Conservation (phyloP, 106 monocot species). For the Apostasia ramifera region DNA sequence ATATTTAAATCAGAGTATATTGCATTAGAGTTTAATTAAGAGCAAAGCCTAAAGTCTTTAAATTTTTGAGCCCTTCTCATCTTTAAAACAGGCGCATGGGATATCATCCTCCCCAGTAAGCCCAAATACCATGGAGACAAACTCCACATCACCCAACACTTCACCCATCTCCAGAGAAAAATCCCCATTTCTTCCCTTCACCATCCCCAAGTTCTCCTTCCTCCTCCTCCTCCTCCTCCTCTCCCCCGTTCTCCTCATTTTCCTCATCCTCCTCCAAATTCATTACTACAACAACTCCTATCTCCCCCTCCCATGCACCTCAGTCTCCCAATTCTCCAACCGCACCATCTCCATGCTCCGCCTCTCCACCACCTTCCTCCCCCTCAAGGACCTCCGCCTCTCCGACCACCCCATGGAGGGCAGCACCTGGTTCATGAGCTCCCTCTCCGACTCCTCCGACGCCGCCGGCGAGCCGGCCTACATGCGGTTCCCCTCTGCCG, state of each 20-base stretch:
- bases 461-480: slow-evolving; percentile 4
- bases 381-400: slow-evolving; percentile 35
- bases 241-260: neutral
- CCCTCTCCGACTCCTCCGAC: slow-evolving; percentile 9
- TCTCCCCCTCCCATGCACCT: neutral
- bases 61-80: too few species aligned
- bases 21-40: too few species aligned
- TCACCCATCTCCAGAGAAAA: too few species aligned
- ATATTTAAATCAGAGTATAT: too few species aligned
- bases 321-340: neutral
- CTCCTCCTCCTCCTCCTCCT: neutral
- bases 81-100: too few species aligned
- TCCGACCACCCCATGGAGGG: slow-evolving; percentile 9
- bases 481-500: slow-evolving; percentile 11
- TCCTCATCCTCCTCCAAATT: neutral
- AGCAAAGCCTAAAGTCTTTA: too few species aligned
- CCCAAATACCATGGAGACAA: too few species aligned
- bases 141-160: too few species aligned
- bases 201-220: neutral
- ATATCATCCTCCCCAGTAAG: too few species aligned
- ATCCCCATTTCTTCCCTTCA: too few species aligned
- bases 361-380: slow-evolving; percentile 19
- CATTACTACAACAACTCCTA: neutral
- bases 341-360: neutral
- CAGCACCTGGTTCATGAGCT: slow-evolving; percentile 27